Conservation (phyloP, 139 green algal species). For the Yamagishiella unicocca region DNA sequence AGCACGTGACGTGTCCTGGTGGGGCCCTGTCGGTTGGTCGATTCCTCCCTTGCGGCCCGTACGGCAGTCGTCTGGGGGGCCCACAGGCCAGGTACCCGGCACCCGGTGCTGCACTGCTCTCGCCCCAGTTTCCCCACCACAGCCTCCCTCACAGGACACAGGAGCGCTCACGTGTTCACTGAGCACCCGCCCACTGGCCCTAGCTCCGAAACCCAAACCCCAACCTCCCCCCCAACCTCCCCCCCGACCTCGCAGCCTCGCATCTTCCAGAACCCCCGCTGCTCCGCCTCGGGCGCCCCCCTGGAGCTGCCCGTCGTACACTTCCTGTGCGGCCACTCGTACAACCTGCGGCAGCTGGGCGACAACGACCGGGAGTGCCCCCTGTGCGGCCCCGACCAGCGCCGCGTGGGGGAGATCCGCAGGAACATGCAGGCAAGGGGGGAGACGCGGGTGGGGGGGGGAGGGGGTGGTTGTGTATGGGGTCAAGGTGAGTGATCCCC, state of each 20-base stretch:
- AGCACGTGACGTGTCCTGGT: no score
- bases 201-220: no score
- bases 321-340: slow-evolving; percentile 97
- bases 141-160: no score
- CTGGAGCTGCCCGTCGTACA: slow-evolving; percentile 96
- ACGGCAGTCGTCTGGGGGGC: no score
- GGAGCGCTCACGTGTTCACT: no score
- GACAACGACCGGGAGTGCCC: slow-evolving; percentile 91
- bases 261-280: slow-evolving; percentile 91
- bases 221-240: no score
- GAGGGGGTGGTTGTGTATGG: neutral
- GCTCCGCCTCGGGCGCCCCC: slow-evolving; percentile 76
- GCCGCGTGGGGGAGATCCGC: slow-evolving; percentile 48
- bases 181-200: no score
- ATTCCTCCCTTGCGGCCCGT: no score
- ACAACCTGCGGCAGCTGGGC: slow-evolving; percentile 89
- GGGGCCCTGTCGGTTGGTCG: no score
- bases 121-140: no score
- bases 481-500: neutral
- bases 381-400: slow-evolving; percentile 84
- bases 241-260: slow-evolving; percentile 68
- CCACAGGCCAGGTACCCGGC: no score
- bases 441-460: neutral
- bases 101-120: no score
- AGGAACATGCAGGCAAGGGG: slow-evolving; percentile 48